Percentiles rank a stretch among this genome's conserved stretches.
Evolutionary conservation across 2,329 filamentous ascomycete genomes (phyloP).

Genomic region (Dothideomycetes sp.): DNA sequence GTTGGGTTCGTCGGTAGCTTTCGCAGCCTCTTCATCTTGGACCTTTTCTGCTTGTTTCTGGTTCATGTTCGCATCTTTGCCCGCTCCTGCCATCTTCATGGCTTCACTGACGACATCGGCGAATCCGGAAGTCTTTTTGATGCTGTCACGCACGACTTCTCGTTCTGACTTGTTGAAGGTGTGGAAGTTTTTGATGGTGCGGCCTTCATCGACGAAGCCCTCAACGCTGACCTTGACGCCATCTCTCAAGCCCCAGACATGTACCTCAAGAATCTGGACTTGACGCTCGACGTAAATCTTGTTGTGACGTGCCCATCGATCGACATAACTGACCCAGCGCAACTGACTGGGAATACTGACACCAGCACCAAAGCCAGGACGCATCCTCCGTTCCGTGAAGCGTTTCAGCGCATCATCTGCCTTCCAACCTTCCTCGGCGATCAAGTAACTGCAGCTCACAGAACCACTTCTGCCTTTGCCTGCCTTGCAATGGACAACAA

Average conservation of each 20-base stretch:
- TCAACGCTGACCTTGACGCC: conserved; percentile 83
- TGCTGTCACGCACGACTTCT: conserved; percentile 52
- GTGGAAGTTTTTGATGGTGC: conserved; percentile 74
- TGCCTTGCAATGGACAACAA: conserved; percentile 93
- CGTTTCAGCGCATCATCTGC: conserved; percentile 53
- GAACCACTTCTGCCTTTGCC: conserved; percentile 92
- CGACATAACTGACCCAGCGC: conserved; percentile 79
- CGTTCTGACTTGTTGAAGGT: conserved; percentile 67
- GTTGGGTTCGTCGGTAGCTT: conserved; percentile 11
- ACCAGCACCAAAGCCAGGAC: conserved; percentile 76
- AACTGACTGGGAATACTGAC: conserved; percentile 90
- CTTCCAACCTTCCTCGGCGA: conserved; percentile 71
- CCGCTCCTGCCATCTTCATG: conserved; percentile 22
- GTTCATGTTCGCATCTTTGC: conserved; percentile 21
- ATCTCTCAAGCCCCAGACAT: conserved; percentile 78
- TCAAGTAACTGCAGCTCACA: conserved; percentile 77
- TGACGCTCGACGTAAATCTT: conserved; percentile 76
- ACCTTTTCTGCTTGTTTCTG: conserved; percentile 3
- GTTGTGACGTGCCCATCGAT: conserved; percentile 67
- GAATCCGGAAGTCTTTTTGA: conserved; percentile 32
- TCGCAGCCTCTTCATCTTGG: conserved; percentile 6
- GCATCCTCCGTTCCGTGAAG: conserved; percentile 80
- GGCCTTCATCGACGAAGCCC: conserved; percentile 81
- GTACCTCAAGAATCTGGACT: conserved; percentile 79
- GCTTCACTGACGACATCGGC: conserved; percentile 38